Conservation (phyloP, 768 basidiomycete genomes). For the Imleria badia region DNA sequence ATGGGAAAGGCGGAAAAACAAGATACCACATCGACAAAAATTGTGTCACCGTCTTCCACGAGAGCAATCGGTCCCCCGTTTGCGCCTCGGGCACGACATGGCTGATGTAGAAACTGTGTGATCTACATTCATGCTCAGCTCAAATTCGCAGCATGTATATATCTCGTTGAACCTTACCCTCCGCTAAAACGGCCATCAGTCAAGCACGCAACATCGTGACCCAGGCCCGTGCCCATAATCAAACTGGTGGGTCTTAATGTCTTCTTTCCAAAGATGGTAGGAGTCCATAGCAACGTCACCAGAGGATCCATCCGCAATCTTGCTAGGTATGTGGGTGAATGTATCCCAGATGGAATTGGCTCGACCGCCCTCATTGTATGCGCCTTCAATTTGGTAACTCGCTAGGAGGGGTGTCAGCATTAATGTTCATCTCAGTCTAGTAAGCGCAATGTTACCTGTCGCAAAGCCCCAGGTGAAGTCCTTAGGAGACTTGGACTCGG, state of each 20-base stretch:
- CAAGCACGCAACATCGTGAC: constrained; percentile 92
- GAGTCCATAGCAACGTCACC: too few species aligned
- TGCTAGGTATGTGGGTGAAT: too few species aligned
- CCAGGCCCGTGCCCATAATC: constrained; percentile 98
- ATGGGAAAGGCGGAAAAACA: constrained; percentile 83
- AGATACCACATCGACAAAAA: constrained; percentile 93
- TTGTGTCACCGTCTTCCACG: constrained; percentile 85
- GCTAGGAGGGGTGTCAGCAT: too few species aligned
- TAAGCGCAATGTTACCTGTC: too few species aligned
- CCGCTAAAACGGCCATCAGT: constrained; percentile 99
- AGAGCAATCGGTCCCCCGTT: constrained; percentile 90
- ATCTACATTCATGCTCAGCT: constrained; percentile 47
- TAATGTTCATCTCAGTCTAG: too few species aligned
- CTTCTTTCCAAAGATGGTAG: too few species aligned
- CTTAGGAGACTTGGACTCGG: too few species aligned
- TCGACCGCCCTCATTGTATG: too few species aligned
- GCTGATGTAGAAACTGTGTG: constrained; percentile 95
- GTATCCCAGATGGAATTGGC: too few species aligned
- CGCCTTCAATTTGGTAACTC: too few species aligned
- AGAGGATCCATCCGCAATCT: too few species aligned
- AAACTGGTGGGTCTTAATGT: constrained; percentile 98
- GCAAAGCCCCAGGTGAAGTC: too few species aligned
- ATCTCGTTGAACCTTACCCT: constrained; percentile 61
- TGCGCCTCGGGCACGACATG: constrained; percentile 97
- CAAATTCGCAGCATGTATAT: constrained; percentile 9